These are phyloP conservation scores for Esteya vermicola DNA, from an alignment of 2,329 filamentous ascomycete genomes.

Conservation along the genomic window DNA sequence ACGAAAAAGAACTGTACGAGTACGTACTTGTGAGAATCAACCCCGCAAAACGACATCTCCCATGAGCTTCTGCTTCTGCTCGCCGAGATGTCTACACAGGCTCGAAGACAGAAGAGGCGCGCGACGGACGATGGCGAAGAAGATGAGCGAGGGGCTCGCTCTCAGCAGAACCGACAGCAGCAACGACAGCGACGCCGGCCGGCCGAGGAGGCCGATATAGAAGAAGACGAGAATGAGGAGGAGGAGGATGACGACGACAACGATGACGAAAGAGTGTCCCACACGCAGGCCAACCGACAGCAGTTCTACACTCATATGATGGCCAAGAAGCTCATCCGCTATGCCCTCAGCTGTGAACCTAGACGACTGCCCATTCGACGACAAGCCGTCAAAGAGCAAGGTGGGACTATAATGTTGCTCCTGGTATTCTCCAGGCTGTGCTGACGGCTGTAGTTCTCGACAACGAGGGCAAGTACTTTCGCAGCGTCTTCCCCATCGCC, in stretches of 20 bases:
- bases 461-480: slow-evolving; percentile 56
- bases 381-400: slow-evolving; percentile 49
- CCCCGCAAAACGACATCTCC: no score
- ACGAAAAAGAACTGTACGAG: no score
- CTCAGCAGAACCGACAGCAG: not conserved
- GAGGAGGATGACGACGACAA: slow-evolving; percentile 1
- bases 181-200: not conserved
- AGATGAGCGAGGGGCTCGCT: not conserved
- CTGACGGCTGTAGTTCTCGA: slow-evolving; percentile 46
- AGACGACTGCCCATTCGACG: slow-evolving; percentile 44
- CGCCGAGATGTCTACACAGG: not conserved
- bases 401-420: slow-evolving; percentile 19
- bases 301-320: slow-evolving; percentile 32
- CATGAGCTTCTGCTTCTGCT: no score
- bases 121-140: not conserved
- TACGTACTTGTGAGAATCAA: no score
- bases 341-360: slow-evolving; percentile 52
- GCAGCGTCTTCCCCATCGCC: slow-evolving; percentile 59
- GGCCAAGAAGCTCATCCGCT: slow-evolving; percentile 54
- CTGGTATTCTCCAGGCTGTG: no score
- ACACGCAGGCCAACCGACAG: slow-evolving; percentile 10
- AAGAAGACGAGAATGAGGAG: not conserved
- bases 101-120: no score
- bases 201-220: slow-evolving; percentile 1
- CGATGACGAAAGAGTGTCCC: not conserved